phyloP scores from a whole-genome alignment of 805 yeast genomes.

The Suhomyces tanzawaensis region DNA sequence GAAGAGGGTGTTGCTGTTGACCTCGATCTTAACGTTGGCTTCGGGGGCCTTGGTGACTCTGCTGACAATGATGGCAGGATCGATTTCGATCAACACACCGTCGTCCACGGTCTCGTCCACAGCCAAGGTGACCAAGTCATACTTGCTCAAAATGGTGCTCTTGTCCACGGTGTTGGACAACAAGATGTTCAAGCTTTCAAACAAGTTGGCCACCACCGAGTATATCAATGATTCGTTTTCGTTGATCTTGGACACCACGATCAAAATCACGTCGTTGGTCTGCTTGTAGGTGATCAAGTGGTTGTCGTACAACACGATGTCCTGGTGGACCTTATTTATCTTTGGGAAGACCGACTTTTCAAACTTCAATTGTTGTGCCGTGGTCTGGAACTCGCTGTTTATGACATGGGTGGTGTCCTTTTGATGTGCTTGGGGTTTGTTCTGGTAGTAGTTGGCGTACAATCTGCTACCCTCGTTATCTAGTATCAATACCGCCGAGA shows the following conservation, averaged over 20 bases:
- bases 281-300: constrained; percentile 86
- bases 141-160: constrained; percentile 72
- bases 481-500: constrained; percentile 75
- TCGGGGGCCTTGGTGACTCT: constrained; percentile 86
- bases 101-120: constrained; percentile 92
- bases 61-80: constrained; percentile 79
- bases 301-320: constrained; percentile 74
- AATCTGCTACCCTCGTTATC: constrained; percentile 80
- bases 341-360: constrained; percentile 71
- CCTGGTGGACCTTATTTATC: constrained; percentile 78
- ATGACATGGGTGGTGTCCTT: constrained; percentile 4
- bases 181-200: constrained; percentile 77
- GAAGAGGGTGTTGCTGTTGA: constrained; percentile 72
- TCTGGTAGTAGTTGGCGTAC: constrained; percentile 78
- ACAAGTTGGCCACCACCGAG: constrained; percentile 71
- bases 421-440: constrained; percentile 45
- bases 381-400: constrained; percentile 33
- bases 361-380: constrained; percentile 70
- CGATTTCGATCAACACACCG: constrained; percentile 89
- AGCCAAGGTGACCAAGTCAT: constrained; percentile 81
- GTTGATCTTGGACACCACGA: constrained; percentile 67
- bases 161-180: constrained; percentile 72
- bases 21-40: constrained; percentile 45
- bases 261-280: constrained; percentile 68
- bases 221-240: constrained; percentile 85